phyloP scores from a whole-genome alignment of 331 rosid species.

The Arachis monticola region DNA sequence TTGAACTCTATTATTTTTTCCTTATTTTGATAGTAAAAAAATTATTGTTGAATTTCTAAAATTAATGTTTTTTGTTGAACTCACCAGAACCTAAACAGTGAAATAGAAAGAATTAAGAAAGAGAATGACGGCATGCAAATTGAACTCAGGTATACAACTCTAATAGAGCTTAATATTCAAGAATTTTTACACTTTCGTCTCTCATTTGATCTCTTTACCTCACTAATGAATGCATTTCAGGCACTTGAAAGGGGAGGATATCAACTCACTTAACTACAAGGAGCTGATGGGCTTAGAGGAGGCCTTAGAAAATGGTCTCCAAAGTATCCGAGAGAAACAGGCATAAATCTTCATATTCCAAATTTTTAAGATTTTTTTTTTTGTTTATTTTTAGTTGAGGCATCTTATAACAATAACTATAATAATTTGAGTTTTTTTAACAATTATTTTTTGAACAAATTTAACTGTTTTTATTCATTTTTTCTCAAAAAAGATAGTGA shows the following conservation, averaged over 20 bases:
- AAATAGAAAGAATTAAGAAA: constrained; percentile 80
- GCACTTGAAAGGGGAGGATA: constrained; percentile 88
- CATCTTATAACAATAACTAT: too few relatives aligned
- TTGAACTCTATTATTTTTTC: neutral
- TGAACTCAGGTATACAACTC: constrained; percentile 61
- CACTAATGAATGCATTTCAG: constrained; percentile 41
- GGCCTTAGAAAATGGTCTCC: constrained; percentile 68
- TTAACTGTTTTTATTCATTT: too few relatives aligned
- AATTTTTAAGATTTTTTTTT: neutral
- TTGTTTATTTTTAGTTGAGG: too few relatives aligned
- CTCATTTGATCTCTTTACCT: neutral
- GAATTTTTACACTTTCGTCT: neutral
- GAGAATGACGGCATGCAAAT: constrained; percentile 86
- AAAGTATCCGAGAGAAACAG: constrained; percentile 57
- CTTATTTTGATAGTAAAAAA: too few relatives aligned
- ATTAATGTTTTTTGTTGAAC: constrained; percentile 33
- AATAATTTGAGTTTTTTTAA: too few relatives aligned
- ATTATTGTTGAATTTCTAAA: too few relatives aligned
- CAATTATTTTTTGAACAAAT: too few relatives aligned
- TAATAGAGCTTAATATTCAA: neutral
- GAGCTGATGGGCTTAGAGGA: constrained; percentile 70
- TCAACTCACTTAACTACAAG: constrained; percentile 61
- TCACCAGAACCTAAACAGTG: constrained; percentile 71
- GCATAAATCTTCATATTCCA: constrained; percentile 34
- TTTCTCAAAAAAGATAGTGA: too few relatives aligned